Conservation (phyloP, 2,329 filamentous ascomycete species). For the Colletotrichum simmondsii region DNA sequence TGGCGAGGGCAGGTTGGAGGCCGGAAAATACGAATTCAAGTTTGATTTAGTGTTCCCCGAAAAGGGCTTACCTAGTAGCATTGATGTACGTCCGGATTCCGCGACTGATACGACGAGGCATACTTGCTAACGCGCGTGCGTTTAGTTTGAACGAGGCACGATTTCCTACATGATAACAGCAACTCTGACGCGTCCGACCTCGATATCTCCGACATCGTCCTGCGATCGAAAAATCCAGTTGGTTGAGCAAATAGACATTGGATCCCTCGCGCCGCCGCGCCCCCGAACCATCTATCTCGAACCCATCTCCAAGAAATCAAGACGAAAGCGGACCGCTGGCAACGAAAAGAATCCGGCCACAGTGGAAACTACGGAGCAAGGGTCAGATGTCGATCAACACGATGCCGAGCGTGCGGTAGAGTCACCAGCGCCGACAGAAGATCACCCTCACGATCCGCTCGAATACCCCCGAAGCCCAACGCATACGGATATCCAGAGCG, state of each 20-base stretch:
- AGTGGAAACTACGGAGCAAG: conserved; percentile 51
- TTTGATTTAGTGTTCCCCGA: conserved; percentile 79
- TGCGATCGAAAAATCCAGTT: conserved; percentile 86
- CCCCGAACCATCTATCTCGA: conserved; percentile 88
- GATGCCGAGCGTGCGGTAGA: conserved; percentile 46
- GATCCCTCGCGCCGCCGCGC: conserved; percentile 77
- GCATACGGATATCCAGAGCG: conserved; percentile 70
- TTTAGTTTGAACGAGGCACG: conserved; percentile 91
- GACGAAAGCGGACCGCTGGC: conserved; percentile 66
- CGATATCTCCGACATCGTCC: conserved; percentile 82
- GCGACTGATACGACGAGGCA: not conserved
- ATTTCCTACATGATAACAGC: conserved; percentile 92
- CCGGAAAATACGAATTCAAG: conserved; percentile 82
- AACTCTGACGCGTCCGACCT: conserved; percentile 87
- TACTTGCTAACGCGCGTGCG: conserved; percentile 5
- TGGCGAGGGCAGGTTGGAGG: conserved; percentile 79
- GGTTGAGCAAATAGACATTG: conserved; percentile 86
- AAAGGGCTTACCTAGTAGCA: conserved; percentile 84
- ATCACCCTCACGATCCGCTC: conserved; percentile 48
- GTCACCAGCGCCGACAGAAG: conserved; percentile 53
- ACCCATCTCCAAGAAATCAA: conserved; percentile 79
- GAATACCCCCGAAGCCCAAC: conserved; percentile 53
- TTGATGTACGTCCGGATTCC: conserved; percentile 76
- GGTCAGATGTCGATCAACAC: conserved; percentile 42
- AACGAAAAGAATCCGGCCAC: conserved; percentile 58